Percentiles rank a stretch among this genome's conserved stretches.
Evolutionary conservation across 2,329 filamentous ascomycete species (phyloP).

Genomic region (Chaetomium strumarium): DNA sequence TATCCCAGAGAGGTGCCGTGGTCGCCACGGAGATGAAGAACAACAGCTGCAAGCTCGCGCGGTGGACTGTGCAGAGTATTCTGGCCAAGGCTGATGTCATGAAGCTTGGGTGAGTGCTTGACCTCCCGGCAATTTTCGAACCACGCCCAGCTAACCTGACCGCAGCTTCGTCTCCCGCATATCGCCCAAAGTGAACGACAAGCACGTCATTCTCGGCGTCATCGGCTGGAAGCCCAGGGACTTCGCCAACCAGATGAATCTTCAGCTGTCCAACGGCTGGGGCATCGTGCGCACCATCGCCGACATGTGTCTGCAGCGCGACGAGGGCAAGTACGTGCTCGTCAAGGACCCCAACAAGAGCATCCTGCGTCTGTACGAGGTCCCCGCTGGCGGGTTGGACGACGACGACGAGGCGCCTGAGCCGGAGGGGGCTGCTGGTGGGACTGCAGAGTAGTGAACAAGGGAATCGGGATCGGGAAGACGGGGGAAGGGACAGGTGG

Average conservation of each 20-base stretch:
- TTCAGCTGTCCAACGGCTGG: conserved; percentile 96
- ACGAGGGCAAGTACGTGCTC: conserved; percentile 75
- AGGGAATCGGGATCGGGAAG: background rate
- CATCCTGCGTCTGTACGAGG: conserved; percentile 86
- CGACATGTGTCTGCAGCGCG: conserved; percentile 79
- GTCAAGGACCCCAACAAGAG: conserved; percentile 96
- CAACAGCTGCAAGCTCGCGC: conserved; percentile 96
- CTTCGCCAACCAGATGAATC: conserved; percentile 96
- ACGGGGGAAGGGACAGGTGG: background rate
- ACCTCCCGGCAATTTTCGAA: background rate
- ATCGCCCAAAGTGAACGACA: conserved; percentile 87
- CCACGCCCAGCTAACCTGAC: conserved; percentile 23
- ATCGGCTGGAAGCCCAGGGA: conserved; percentile 97
- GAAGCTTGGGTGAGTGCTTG: conserved; percentile 77
- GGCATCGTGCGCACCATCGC: conserved; percentile 97
- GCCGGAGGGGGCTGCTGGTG: conserved; percentile 47
- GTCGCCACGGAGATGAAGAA: conserved; percentile 99
- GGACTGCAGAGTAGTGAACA: conserved; percentile 42
- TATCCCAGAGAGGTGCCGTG: conserved; percentile 90
- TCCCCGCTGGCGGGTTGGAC: conserved; percentile 82
- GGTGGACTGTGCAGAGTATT: conserved; percentile 97
- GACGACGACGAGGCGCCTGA: conserved; percentile 70
- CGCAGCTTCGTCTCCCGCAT: conserved; percentile 85
- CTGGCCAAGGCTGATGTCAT: conserved; percentile 95
- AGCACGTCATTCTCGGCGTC: conserved; percentile 92